Evolutionary conservation across 2,329 filamentous ascomycete species (phyloP).

Genomic region (Monosporascus sp.): DNA sequence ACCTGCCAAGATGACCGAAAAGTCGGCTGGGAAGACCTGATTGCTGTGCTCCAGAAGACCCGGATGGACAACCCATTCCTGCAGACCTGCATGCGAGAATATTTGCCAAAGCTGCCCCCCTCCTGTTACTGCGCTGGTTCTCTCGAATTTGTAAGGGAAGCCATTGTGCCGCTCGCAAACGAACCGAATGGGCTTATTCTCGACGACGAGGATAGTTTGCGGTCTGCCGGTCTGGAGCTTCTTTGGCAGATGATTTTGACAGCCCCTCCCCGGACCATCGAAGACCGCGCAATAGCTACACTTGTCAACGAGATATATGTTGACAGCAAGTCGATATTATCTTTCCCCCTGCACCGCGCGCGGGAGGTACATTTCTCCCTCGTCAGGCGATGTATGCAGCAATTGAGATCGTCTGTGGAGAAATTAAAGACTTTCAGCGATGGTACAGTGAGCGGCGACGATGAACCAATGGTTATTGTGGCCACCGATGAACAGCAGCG

Average conservation of each 20-base stretch:
- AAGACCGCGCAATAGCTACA: constrained; percentile 61
- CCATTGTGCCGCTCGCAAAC: constrained; percentile 43
- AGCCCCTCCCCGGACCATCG: constrained; percentile 60
- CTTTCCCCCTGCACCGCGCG: constrained; percentile 45
- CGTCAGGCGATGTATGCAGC: constrained; percentile 67
- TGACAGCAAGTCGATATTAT: constrained; percentile 45
- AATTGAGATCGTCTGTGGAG: constrained; percentile 60
- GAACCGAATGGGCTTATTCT: constrained; percentile 40
- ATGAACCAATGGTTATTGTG: constrained; percentile 50
- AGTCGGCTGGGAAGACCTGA: constrained; percentile 65
- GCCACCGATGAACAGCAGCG: constrained; percentile 41
- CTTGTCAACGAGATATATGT: constrained; percentile 71
- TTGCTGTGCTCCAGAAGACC: constrained; percentile 37
- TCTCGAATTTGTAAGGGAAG: constrained; percentile 57
- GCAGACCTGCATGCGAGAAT: constrained; percentile 46
- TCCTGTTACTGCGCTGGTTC: constrained; percentile 56
- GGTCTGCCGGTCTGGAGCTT: constrained; percentile 58
- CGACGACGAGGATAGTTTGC: constrained; percentile 46
- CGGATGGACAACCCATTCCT: constrained; percentile 52
- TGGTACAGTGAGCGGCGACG: constrained; percentile 37
- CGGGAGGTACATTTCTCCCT: constrained; percentile 62
- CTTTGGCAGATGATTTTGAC: constrained; percentile 80
- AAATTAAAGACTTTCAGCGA: constrained; percentile 47
- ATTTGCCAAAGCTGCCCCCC: constrained; percentile 53
- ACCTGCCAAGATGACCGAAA: constrained; percentile 57